phyloP scores from a whole-genome alignment of 2,329 filamentous ascomycete genomes.

The Fusarium chaquense region DNA sequence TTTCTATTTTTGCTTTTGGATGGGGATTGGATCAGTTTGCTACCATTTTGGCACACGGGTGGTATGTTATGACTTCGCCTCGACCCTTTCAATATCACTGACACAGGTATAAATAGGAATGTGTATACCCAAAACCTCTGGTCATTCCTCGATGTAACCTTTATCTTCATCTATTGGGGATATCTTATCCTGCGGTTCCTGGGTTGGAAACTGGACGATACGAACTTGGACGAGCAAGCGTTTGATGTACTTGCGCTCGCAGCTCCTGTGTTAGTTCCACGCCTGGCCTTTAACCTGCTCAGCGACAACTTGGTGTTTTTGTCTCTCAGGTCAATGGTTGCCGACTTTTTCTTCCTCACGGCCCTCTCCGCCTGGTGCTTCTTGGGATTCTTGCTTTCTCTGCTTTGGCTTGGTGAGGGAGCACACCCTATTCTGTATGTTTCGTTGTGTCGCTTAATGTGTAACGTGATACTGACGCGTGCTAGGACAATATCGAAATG shows the following conservation, averaged over 20 bases:
- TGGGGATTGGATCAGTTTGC: conserved; percentile 85
- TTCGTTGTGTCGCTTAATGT: neutral
- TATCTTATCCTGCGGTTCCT: conserved; percentile 77
- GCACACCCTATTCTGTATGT: conserved; percentile 67
- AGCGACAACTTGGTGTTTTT: conserved; percentile 88
- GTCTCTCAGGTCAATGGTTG: conserved; percentile 85
- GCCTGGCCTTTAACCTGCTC: conserved; percentile 84
- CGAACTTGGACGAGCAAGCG: conserved; percentile 71
- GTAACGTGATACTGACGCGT: conserved; percentile 17
- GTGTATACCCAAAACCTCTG: conserved; percentile 91
- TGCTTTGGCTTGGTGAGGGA: conserved; percentile 81
- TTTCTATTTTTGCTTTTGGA: conserved; percentile 79
- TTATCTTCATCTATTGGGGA: conserved; percentile 75
- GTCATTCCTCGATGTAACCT: conserved; percentile 87
- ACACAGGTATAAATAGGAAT: conserved; percentile 61
- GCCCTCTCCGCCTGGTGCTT: conserved; percentile 85
- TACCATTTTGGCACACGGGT: conserved; percentile 79
- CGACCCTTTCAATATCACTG: neutral
- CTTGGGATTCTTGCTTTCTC: conserved; percentile 80
- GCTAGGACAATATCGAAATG: conserved; percentile 80
- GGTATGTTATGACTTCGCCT: conserved; percentile 52
- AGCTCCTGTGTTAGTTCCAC: conserved; percentile 80
- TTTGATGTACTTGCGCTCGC: conserved; percentile 83
- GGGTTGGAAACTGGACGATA: conserved; percentile 65
- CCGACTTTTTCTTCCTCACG: conserved; percentile 83